These are phyloP conservation scores for Agastache rugosa DNA, from an alignment of 257 asterid species.

Conservation along the genomic window DNA sequence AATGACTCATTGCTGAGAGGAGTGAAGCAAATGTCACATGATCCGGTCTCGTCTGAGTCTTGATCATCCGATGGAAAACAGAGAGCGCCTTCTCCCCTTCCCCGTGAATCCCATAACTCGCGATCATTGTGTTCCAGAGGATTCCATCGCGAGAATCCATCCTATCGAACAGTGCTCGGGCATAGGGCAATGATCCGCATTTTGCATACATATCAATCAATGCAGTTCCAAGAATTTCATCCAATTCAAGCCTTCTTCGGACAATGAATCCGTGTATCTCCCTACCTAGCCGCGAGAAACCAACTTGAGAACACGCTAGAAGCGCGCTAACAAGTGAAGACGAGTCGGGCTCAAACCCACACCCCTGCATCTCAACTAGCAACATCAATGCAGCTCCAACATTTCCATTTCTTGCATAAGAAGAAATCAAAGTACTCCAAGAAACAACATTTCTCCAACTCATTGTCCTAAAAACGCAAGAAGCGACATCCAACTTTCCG, in stretches of 20 bases:
- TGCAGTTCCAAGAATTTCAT: slow-evolving; percentile 64
- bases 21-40: slow-evolving; percentile 88
- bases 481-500: slow-evolving; percentile 58
- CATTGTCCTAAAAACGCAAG: slow-evolving; percentile 53
- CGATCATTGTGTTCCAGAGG: slow-evolving; percentile 76
- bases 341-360: slow-evolving; percentile 60
- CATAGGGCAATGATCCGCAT: slow-evolving; percentile 65
- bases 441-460: slow-evolving; percentile 56
- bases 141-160: slow-evolving; percentile 53
- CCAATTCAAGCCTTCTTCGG: slow-evolving; percentile 48
- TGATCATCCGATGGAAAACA: slow-evolving; percentile 58
- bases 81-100: slow-evolving; percentile 66
- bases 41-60: slow-evolving; percentile 54
- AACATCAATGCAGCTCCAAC: slow-evolving; percentile 55
- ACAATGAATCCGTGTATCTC: slow-evolving; percentile 62
- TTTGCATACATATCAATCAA: slow-evolving; percentile 83
- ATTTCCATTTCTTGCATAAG: slow-evolving; percentile 67
- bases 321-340: slow-evolving; percentile 72
- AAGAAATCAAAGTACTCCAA: slow-evolving; percentile 82
- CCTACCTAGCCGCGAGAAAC: slow-evolving; percentile 54
- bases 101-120: slow-evolving; percentile 82
- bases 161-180: slow-evolving; percentile 51
- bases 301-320: slow-evolving; percentile 70
- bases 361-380: slow-evolving; percentile 63
- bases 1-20: slow-evolving; percentile 80